A percentile compares a stretch with the other conserved stretches of the same genome.
Conservation (phyloP, 73 alveolate species). For the Paramecium octaurelia region DNA sequence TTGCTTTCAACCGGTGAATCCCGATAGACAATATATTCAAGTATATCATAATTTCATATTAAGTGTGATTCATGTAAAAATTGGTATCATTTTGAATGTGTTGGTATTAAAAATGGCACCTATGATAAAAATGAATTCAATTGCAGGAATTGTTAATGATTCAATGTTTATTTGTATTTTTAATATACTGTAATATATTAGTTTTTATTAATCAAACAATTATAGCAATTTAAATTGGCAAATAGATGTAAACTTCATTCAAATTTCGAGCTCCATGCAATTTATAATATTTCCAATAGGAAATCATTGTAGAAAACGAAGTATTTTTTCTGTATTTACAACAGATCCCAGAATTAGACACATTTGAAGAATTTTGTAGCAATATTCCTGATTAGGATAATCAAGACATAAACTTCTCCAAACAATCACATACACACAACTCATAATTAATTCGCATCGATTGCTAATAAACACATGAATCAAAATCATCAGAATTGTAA, state of each 20-base stretch:
- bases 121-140: not conserved
- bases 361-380: constrained; percentile 44
- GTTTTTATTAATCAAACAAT: not conserved
- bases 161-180: not conserved
- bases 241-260: constrained; percentile 1
- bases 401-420: not conserved
- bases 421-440: not conserved
- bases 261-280: not conserved
- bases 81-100: constrained; percentile 20
- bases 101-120: not conserved
- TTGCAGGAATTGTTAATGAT: not conserved
- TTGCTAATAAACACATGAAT: not conserved
- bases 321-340: not conserved
- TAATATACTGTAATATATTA: not conserved
- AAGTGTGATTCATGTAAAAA: not conserved
- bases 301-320: not conserved
- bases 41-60: not conserved
- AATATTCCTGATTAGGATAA: constrained; percentile 18
- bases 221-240: not conserved
- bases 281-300: not conserved
- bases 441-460: not conserved
- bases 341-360: constrained; percentile 5
- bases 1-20: not conserved
- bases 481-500: not conserved
- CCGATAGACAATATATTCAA: not conserved